Evolutionary conservation across 1,284 basidiomycete genomes (phyloP).

Genomic region (Stereum hirsutum): DNA sequence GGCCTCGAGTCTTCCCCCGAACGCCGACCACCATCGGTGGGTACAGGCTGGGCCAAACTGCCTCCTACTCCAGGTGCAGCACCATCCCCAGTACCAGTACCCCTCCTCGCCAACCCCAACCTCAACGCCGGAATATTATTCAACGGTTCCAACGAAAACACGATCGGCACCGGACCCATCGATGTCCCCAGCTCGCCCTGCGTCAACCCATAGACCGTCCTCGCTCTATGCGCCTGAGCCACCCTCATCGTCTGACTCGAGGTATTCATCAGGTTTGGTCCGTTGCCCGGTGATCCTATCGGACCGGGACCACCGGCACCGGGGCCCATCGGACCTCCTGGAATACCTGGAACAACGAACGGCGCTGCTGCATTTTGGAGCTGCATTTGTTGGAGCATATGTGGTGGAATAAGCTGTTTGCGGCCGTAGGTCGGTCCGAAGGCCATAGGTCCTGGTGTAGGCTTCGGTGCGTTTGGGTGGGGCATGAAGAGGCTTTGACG

Average conservation of each 20-base stretch:
- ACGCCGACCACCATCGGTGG: slow-evolving; percentile 2
- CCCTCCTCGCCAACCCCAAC: slow-evolving; percentile 2
- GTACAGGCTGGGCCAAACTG: neutral
- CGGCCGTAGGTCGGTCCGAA: slow-evolving; percentile 56
- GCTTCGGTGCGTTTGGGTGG: slow-evolving; percentile 66
- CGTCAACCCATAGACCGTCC: slow-evolving; percentile 60
- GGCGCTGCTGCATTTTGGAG: slow-evolving; percentile 11
- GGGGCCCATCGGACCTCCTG: slow-evolving; percentile 17
- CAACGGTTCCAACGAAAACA: slow-evolving; percentile 52
- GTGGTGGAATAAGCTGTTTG: slow-evolving; percentile 11
- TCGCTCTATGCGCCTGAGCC: too few relatives aligned
- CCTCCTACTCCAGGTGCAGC: neutral
- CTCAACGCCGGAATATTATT: slow-evolving; percentile 21
- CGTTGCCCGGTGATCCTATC: too few relatives aligned
- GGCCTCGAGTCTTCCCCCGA: neutral
- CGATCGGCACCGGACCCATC: slow-evolving; percentile 54
- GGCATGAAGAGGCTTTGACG: slow-evolving; percentile 55
- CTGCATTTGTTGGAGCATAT: slow-evolving; percentile 4
- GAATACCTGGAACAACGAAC: slow-evolving; percentile 23
- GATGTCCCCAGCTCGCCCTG: slow-evolving; percentile 43
- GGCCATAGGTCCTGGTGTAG: slow-evolving; percentile 22
- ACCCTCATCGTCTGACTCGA: too few relatives aligned
- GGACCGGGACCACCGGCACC: slow-evolving; percentile 15
- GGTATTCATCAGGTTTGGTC: too few relatives aligned
- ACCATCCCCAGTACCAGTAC: neutral